Conservation (phyloP, 352 stramenopile species). For the Globisporangium nodosum region DNA sequence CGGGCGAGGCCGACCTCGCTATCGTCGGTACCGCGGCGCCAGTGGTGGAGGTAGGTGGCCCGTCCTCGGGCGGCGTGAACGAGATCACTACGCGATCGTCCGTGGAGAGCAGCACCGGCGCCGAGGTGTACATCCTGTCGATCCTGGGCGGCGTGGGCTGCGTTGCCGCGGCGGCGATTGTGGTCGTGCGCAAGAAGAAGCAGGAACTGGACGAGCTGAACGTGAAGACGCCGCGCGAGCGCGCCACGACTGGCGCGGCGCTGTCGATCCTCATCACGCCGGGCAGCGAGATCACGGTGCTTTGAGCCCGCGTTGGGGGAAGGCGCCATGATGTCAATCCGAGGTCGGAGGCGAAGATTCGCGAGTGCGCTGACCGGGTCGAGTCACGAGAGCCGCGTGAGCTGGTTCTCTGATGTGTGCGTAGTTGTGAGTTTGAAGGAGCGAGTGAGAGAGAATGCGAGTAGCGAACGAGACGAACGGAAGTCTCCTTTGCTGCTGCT, state of each 20-base stretch:
- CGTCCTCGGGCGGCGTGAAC: not conserved
- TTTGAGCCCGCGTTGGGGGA: not conserved
- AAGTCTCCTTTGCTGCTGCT: not conserved
- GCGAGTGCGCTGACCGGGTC: not conserved
- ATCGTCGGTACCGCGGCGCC: too few species aligned
- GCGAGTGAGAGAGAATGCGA: not conserved
- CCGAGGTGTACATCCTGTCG: conserved; percentile 29
- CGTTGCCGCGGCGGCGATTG: conserved; percentile 46
- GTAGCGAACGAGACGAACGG: not conserved
- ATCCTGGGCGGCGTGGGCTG: conserved; percentile 29
- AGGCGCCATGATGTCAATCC: not conserved
- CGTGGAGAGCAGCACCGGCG: not conserved
- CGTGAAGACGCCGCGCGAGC: conserved; percentile 37
- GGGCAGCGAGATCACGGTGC: conserved; percentile 38
- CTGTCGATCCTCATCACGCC: conserved; percentile 46
- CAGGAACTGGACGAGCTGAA: conserved; percentile 48
- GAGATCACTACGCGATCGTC: conserved; percentile 30
- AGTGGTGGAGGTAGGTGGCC: conserved; percentile 16
- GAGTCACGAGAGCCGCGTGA: not conserved
- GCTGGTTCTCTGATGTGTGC: not conserved
- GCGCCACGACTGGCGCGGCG: conserved; percentile 18
- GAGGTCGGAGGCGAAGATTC: too few species aligned
- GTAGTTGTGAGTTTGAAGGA: not conserved
- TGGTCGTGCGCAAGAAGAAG: conserved; percentile 70
- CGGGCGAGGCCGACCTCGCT: conserved; percentile 2